Conservation (phyloP, 768 basidiomycete species). For the Agrocybe chaxingu region DNA sequence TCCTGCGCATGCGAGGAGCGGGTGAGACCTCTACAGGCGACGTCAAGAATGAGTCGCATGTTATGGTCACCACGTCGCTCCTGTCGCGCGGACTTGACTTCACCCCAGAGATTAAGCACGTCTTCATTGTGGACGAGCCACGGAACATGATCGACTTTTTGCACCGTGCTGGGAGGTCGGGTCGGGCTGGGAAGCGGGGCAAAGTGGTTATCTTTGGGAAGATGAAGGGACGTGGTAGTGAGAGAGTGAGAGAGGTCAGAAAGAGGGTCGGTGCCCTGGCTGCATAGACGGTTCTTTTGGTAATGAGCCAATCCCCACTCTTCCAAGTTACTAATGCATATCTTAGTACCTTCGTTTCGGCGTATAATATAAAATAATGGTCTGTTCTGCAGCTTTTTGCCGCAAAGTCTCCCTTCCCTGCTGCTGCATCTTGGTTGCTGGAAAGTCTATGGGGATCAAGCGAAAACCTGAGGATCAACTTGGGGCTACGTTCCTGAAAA, state of each 20-base stretch:
- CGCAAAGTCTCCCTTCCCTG: no score
- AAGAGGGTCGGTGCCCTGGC: constrained; percentile 38
- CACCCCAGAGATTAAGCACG: constrained; percentile 68
- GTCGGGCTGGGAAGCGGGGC: constrained; percentile 67
- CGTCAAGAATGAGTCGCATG: constrained; percentile 45
- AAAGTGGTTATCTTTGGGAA: constrained; percentile 79
- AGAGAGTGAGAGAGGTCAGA: constrained; percentile 46
- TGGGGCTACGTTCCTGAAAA: no score
- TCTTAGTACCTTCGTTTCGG: no score
- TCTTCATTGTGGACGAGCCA: constrained; percentile 87
- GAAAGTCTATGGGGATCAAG: no score
- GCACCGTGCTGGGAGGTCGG: constrained; percentile 85
- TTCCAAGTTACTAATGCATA: no score
- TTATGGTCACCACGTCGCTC: constrained; percentile 87
- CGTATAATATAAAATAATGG: no score
- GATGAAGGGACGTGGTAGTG: constrained; percentile 59
- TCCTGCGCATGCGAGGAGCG: constrained; percentile 41
- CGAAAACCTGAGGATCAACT: no score
- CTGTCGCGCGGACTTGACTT: constrained; percentile 92
- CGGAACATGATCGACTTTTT: constrained; percentile 89
- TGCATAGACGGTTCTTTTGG: not conserved
- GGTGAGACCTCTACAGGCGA: constrained; percentile 5
- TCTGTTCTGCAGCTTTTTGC: no score
- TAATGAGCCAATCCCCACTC: no score
- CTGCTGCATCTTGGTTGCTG: no score